phyloP scores from a whole-genome alignment of 1,284 basidiomycete genomes.

The Anthracocystis panici-leucophaei region DNA sequence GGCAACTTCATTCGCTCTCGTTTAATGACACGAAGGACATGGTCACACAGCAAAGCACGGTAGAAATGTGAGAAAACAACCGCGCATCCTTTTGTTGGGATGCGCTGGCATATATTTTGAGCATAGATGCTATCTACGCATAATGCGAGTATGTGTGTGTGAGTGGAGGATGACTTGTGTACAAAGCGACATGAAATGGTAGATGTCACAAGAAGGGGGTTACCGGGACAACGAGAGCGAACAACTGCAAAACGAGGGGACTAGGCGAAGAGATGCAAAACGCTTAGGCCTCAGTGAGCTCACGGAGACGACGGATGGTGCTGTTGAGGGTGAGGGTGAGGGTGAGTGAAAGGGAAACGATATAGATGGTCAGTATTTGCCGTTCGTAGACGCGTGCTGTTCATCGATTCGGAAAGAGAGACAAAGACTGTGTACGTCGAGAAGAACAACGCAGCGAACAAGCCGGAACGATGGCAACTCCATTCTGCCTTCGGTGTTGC shows the following conservation, averaged over 20 bases:
- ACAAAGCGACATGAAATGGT: conserved; percentile 32
- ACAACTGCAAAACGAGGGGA: neutral
- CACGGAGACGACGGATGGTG: conserved; percentile 70
- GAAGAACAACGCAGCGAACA: too few species aligned
- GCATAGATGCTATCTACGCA: neutral
- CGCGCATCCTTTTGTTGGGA: conserved; percentile 2
- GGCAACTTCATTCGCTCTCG: too few species aligned
- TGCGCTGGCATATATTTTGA: conserved; percentile 20
- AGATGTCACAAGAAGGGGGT: conserved; percentile 17
- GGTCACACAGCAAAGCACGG: neutral
- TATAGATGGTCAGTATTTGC: conserved; percentile 15
- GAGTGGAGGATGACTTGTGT: conserved; percentile 36
- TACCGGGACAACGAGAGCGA: conserved; percentile 20
- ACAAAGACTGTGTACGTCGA: too few species aligned
- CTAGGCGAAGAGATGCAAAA: conserved; percentile 8
- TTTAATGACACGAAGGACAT: too few species aligned
- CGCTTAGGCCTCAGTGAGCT: conserved; percentile 68
- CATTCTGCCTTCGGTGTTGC: too few species aligned
- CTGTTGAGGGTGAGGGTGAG: conserved; percentile 36
- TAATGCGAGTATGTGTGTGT: conserved; percentile 23
- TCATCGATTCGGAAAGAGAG: neutral
- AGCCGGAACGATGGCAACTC: too few species aligned
- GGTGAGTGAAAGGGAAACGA: neutral
- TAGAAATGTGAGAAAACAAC: conserved; percentile 12
- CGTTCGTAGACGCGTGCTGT: neutral